These are phyloP conservation scores for Lentinus tigrinus DNA, from an alignment of 768 basidiomycete species.

Conservation along the genomic window DNA sequence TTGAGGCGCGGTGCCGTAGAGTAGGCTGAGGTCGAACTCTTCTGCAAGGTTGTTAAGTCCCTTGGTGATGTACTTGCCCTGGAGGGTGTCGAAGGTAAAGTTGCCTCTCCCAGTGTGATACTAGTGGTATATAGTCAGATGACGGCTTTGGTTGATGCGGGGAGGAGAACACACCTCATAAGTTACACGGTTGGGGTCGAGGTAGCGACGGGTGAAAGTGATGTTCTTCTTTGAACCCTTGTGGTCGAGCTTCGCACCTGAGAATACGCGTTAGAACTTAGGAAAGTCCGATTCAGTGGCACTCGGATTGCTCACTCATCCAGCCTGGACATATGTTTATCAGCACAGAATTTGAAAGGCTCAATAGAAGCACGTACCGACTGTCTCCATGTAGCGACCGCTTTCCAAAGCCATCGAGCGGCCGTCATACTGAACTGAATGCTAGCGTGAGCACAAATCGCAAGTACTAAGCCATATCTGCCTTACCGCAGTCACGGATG, in stretches of 20 bases:
- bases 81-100: constrained; percentile 57
- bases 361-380: constrained; percentile 48
- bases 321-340: constrained; percentile 39
- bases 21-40: constrained; percentile 58
- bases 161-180: constrained; percentile 49
- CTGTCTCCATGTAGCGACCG: constrained; percentile 90
- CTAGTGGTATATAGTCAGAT: constrained; percentile 29
- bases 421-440: constrained; percentile 60
- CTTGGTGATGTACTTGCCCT: constrained; percentile 51
- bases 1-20: constrained; percentile 73
- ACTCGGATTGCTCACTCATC: constrained; percentile 48
- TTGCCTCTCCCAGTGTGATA: constrained; percentile 63
- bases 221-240: constrained; percentile 46
- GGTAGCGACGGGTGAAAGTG: constrained; percentile 67
- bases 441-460: not conserved
- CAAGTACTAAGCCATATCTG: not conserved
- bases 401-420: constrained; percentile 81
- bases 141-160: not conserved
- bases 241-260: constrained; percentile 50
- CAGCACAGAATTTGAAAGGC: not conserved
- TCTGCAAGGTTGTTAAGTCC: constrained; percentile 53
- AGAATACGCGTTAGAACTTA: not conserved
- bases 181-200: constrained; percentile 78
- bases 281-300: not conserved
- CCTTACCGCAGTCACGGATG: constrained; percentile 74